These are phyloP conservation scores for Aspergillus egyptiacus DNA, from an alignment of 495 filamentous ascomycete genomes.

Conservation along the genomic window DNA sequence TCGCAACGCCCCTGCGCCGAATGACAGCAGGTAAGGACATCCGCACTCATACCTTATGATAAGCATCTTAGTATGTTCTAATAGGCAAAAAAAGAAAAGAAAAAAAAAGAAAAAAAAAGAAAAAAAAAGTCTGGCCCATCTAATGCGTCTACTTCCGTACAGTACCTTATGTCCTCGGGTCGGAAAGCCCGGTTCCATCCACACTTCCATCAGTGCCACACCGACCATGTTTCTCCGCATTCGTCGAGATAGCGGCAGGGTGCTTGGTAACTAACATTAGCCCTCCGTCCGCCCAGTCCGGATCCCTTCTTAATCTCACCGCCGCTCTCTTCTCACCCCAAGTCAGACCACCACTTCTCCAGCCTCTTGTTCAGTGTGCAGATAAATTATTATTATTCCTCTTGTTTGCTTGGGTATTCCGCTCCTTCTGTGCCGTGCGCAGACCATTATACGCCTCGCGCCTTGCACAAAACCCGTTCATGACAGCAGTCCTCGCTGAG, in stretches of 20 bases:
- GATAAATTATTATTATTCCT: background rate
- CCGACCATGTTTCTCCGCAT: slow-evolving; percentile 18
- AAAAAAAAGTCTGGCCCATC: no score
- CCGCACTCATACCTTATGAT: no score
- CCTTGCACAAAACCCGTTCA: background rate
- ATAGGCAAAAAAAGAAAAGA: no score
- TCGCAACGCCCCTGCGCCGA: no score
- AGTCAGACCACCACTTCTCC: slow-evolving; percentile 6
- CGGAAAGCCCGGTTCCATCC: slow-evolving; percentile 8
- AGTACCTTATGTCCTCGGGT: background rate
- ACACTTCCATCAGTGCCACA: no score
- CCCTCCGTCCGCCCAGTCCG: background rate
- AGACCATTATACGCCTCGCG: background rate
- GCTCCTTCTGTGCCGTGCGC: background rate
- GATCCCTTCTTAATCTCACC: slow-evolving; percentile 2
- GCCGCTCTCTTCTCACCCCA: background rate
- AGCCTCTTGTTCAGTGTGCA: background rate
- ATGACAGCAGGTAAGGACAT: no score
- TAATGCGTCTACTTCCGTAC: background rate
- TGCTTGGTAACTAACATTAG: no score
- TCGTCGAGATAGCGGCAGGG: slow-evolving; percentile 8
- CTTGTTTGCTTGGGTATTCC: background rate
- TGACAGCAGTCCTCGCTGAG: background rate
- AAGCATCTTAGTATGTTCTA: no score
- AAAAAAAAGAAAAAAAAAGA: no score